A percentile compares a stretch with the other conserved stretches of the same genome.
These are phyloP conservation scores for Aspergillus sp. DNA, from an alignment of 2,329 filamentous ascomycete genomes.

Conservation along the genomic window DNA sequence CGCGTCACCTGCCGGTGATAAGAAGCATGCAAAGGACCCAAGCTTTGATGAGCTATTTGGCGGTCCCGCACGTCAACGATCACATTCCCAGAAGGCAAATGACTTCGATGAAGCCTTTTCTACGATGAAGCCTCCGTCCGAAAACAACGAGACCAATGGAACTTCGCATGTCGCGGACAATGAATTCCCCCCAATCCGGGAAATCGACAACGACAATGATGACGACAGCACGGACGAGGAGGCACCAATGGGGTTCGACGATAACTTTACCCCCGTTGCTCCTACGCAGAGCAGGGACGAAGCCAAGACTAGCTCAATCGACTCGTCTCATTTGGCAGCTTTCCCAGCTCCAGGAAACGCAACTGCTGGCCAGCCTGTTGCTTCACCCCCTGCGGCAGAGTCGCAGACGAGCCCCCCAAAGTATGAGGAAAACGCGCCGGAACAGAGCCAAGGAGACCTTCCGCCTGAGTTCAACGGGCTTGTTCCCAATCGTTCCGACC, in stretches of 20 bases:
- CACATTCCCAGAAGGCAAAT: conserved; percentile 37
- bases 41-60: conserved; percentile 40
- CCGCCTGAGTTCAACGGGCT: conserved; percentile 32
- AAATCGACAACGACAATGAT: conserved; percentile 65
- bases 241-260: conserved; percentile 62
- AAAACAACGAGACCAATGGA: conserved; percentile 32
- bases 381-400: conserved; percentile 41
- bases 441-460: conserved; percentile 18
- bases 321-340: conserved; percentile 27
- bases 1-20: conserved; percentile 33
- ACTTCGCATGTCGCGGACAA: conserved; percentile 28
- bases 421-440: conserved; percentile 22
- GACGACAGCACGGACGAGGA: conserved; percentile 73
- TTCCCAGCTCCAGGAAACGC: conserved; percentile 33
- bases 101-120: conserved; percentile 42
- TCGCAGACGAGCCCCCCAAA: conserved; percentile 49
- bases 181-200: conserved; percentile 91
- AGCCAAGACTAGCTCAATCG: conserved; percentile 24
- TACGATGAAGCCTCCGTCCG: conserved; percentile 32
- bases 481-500: conserved; percentile 30
- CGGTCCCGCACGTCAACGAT: conserved; percentile 34
- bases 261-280: conserved; percentile 70
- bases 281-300: conserved; percentile 23
- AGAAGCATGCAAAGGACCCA: conserved; percentile 23
- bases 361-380: conserved; percentile 15